Base-by-base conservation (phyloP, 257 asterid species). In the Mentha longifolia region DNA sequence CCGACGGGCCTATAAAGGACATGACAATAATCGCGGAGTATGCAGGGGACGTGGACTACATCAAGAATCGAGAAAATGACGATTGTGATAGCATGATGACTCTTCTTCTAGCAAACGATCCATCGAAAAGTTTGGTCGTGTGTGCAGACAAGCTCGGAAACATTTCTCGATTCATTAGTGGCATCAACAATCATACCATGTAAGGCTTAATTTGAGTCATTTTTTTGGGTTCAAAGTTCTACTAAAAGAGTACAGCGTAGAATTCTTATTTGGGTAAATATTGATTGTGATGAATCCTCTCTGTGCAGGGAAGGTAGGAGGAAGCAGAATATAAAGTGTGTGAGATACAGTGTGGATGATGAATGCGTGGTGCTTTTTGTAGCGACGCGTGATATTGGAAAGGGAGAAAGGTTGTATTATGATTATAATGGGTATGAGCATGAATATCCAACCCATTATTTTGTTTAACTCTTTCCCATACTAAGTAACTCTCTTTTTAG, bases 11-110 rank as follows among this genome's bases (percentile, higher is more conserved):
- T n/a, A 89, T 92, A 59, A 89, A 84, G 87, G 98, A 92, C 80
- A 52, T 92, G 83, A 92, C 98, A 5, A 76, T 92, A 47, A 55
- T 92, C 11, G 83, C 94, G 16, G 98, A 92, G 72, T 92, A 92
- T 63, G 72, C 96, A 3, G 96, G 98, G 42, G 98, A 92, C 31
- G 94, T 92, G 78, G 98, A 92, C 71, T 92, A 80, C 81, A 68
- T 92, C 25, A 80, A 79, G 83, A 88, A 85, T 64, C 85, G 96
- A 55, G 94, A 89, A 69, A 79, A 77, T 22, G 95, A 88, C 49
- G 96, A 92, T 62, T 89, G 96, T 55, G 98, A 92, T 70, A 85
- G 98, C 86, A 65, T 92, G 86, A 92, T 92, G 98, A 92, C 96
- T 30, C 98, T 92, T 42, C 92, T 92, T 72, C 82, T 85, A 41